These are phyloP conservation scores for Trypanosoma brucei DNA, from an alignment of 208 protist species.

Conservation along the genomic window DNA sequence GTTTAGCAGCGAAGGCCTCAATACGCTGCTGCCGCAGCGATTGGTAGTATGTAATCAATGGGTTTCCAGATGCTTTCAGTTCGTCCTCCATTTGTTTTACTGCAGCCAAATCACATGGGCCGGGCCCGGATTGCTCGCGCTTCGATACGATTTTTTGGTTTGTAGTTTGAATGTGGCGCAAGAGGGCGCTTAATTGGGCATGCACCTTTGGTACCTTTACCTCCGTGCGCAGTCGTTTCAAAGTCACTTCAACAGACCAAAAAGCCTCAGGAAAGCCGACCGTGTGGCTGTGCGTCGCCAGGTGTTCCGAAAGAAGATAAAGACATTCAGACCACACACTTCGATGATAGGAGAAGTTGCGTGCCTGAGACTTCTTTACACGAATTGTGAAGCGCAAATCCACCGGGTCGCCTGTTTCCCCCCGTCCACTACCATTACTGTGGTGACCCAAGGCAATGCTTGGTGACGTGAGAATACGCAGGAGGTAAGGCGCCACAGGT, in stretches of 20 bases:
- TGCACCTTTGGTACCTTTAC: conserved; percentile 83
- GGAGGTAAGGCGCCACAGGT: conserved; percentile 88
- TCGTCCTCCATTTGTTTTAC: conserved; percentile 84
- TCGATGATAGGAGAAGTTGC: conserved; percentile 65
- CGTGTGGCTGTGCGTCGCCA: conserved; percentile 78
- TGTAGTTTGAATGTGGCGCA: conserved; percentile 76
- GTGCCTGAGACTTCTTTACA: conserved; percentile 84
- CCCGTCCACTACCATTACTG: conserved; percentile 13
- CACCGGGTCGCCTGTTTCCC: conserved; percentile 32
- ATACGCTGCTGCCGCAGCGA: conserved; percentile 75
- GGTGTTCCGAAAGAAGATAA: conserved; percentile 86
- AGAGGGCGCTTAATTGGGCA: conserved; percentile 57
- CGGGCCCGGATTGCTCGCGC: conserved; percentile 73
- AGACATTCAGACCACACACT: conserved; percentile 74
- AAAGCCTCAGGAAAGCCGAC: conserved; percentile 93
- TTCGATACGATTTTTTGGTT: conserved; percentile 54
- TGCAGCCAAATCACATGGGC: conserved; percentile 72
- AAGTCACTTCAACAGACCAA: conserved; percentile 78
- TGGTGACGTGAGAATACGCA: conserved; percentile 90
- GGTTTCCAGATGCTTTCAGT: conserved; percentile 40
- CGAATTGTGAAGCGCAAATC: conserved; percentile 88
- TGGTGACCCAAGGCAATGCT: conserved; percentile 62
- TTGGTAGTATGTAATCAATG: conserved; percentile 62
- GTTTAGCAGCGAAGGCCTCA: conserved; percentile 53
- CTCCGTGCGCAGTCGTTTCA: conserved; percentile 80